Conservation (phyloP, 345 rosid genomes). For the Passiflora organensis region DNA sequence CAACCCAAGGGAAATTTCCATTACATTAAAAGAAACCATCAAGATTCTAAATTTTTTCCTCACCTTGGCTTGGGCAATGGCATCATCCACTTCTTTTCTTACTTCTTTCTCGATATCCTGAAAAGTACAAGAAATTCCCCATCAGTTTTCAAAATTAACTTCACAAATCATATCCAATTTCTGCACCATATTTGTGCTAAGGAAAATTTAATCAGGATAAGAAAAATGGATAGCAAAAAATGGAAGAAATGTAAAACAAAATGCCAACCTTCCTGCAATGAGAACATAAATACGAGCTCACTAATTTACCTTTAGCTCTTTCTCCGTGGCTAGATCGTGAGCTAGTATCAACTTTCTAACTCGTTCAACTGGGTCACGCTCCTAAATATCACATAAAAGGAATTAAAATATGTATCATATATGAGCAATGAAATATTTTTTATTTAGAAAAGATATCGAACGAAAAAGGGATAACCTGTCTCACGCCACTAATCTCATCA, state of each 20-base stretch:
- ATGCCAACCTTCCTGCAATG: neutral
- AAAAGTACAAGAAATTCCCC: neutral
- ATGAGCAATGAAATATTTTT: neutral
- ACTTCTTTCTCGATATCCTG: constrained; percentile 93
- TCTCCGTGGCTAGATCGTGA: constrained; percentile 87
- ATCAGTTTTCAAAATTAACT: neutral
- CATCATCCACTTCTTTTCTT: constrained; percentile 85
- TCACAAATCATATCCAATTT: neutral
- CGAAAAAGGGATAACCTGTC: constrained; percentile 55
- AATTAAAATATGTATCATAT: neutral
- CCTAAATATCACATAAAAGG: constrained; percentile 37
- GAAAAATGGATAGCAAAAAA: neutral
- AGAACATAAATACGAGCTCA: neutral
- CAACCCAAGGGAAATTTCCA: neutral
- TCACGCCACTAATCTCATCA: constrained; percentile 88
- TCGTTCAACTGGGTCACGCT: constrained; percentile 93
- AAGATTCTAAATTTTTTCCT: neutral
- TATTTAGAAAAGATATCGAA: constrained; percentile 1
- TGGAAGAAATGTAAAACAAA: neutral
- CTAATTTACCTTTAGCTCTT: constrained; percentile 78
- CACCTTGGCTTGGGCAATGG: constrained; percentile 97
- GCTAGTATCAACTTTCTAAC: constrained; percentile 64
- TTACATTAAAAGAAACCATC: neutral
- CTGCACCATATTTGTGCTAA: neutral
- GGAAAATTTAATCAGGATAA: neutral